Evolutionary conservation across 768 basidiomycete genomes (phyloP), one percentile per base, ranked within the genome.

Genomic region (Tylopilus felleus): DNA sequence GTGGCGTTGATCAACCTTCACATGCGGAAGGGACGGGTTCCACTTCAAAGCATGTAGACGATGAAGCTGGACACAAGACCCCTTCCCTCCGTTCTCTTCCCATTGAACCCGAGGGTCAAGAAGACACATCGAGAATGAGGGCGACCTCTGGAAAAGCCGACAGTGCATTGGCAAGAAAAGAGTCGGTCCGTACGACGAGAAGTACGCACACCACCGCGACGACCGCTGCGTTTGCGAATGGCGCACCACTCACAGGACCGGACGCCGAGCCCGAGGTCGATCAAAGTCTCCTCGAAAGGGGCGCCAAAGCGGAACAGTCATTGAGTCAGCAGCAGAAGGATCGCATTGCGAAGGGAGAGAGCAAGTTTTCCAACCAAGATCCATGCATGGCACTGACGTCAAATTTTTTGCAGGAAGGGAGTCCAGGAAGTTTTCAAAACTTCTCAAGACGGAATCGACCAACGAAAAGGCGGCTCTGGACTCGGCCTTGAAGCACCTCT

Each of bases 381-480:
- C 17, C 3, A 25, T 19, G 7, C 17, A 47, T 19, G n/a, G 1
- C 3, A 8, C 46, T 53, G 28, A 60, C 25, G 19, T 27, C n/a
- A 19, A 9, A 5, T 31, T 3, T 28, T 31, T 3, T 28, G 2
- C 58, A 88, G 86, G 69, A 47, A 81, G 78, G 59, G 81, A 88
- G 44, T 78, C 79, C 8, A 83, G 80, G 60, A 76, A 73, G 36
- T 71, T 91, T 33, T 80, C 84, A 8, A 90, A 82, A 64, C 79
- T 93, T 33, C 81, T 92, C 61, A 84, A 80, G 68, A 69, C 75
- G 1, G 90, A 90, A 68, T 85, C 78, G 1, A 84, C 83, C 63
- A 75, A 80, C 1, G 88, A 91, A 69, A 83, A 83, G 65, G 74
- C 78, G 55, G 78, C 86, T 0, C 69, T 93, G 21, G 69, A 73